phyloP scores from a whole-genome alignment of 2,329 filamentous ascomycete species.

The Elsinoe necatrix region DNA sequence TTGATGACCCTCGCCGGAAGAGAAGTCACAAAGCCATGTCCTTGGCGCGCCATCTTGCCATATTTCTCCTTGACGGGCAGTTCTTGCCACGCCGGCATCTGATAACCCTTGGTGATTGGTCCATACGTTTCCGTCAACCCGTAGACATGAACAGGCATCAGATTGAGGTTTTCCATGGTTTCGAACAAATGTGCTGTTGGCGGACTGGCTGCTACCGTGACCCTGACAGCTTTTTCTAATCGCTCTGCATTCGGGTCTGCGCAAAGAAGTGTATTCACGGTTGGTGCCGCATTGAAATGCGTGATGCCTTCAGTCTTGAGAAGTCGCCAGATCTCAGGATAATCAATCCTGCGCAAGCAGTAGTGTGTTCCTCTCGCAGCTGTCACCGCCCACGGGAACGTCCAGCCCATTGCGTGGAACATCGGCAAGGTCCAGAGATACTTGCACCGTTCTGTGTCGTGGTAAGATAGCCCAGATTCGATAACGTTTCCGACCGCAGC shows the following conservation, averaged over 20 bases:
- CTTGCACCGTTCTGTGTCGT: slow-evolving; percentile 40
- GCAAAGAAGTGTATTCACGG: slow-evolving; percentile 89
- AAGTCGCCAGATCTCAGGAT: slow-evolving; percentile 81
- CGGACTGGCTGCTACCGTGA: slow-evolving; percentile 88
- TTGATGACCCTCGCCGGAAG: slow-evolving; percentile 76
- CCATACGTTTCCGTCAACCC: slow-evolving; percentile 85
- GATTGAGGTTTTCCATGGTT: slow-evolving; percentile 80
- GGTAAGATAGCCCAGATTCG: slow-evolving; percentile 73
- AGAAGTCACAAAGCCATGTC: slow-evolving; percentile 80
- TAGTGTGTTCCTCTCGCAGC: slow-evolving; percentile 91
- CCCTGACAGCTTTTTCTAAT: slow-evolving; percentile 60
- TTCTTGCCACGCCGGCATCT: slow-evolving; percentile 73
- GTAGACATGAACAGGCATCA: slow-evolving; percentile 88
- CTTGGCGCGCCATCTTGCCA: slow-evolving; percentile 83
- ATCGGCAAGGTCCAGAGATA: slow-evolving; percentile 92
- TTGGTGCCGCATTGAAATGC: slow-evolving; percentile 93
- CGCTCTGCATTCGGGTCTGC: slow-evolving; percentile 64
- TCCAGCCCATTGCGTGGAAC: slow-evolving; percentile 57
- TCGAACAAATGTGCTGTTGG: slow-evolving; percentile 86
- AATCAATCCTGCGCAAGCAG: slow-evolving; percentile 90
- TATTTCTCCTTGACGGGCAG: slow-evolving; percentile 71
- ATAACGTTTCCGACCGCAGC: slow-evolving; percentile 78
- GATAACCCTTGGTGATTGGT: slow-evolving; percentile 88
- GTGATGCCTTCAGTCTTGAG: slow-evolving; percentile 81
- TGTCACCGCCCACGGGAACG: slow-evolving; percentile 59